These are phyloP conservation scores for Tulasnella sp. DNA, from an alignment of 768 basidiomycete species.

Conservation along the genomic window DNA sequence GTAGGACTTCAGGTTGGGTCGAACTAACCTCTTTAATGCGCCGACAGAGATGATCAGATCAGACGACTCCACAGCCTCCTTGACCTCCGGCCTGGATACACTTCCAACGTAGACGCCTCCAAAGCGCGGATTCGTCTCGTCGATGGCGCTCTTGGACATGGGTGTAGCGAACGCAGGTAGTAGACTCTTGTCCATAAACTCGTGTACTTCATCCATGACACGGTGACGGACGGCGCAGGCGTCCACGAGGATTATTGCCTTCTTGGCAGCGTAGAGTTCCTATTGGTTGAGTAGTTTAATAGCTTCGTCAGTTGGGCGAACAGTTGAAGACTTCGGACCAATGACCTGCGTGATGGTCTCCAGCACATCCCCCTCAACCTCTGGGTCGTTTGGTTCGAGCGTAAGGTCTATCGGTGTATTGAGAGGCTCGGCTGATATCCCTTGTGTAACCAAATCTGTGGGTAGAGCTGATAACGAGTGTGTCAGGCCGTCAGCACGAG, in stretches of 20 bases:
- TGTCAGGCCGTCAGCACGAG: too few species aligned
- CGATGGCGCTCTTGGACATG: conserved; percentile 23
- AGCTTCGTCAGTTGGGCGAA: too few species aligned
- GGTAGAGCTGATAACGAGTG: conserved; percentile 21
- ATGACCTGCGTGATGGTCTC: too few species aligned
- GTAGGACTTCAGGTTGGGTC: too few species aligned
- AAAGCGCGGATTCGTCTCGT: conserved; percentile 24
- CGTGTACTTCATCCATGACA: conserved; percentile 21
- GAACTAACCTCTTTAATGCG: background rate
- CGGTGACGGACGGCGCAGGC: conserved; percentile 27
- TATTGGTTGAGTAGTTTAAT: too few species aligned
- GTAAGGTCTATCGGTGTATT: conserved; percentile 15
- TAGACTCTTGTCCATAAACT: conserved; percentile 25
- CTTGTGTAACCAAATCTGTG: conserved; percentile 33
- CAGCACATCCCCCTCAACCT: too few species aligned
- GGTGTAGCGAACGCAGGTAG: conserved; percentile 8
- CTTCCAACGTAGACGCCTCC: conserved; percentile 24
- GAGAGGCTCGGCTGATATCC: conserved; percentile 27
- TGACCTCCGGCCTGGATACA: conserved; percentile 20
- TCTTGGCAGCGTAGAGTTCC: too few species aligned
- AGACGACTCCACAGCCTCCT: conserved; percentile 24
- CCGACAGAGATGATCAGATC: conserved; percentile 25
- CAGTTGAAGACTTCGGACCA: too few species aligned
- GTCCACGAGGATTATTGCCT: conserved; percentile 17
- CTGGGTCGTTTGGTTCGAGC: too few species aligned